Conservation (phyloP, 78 protist species). For the Mastigamoeba balamuthi region DNA sequence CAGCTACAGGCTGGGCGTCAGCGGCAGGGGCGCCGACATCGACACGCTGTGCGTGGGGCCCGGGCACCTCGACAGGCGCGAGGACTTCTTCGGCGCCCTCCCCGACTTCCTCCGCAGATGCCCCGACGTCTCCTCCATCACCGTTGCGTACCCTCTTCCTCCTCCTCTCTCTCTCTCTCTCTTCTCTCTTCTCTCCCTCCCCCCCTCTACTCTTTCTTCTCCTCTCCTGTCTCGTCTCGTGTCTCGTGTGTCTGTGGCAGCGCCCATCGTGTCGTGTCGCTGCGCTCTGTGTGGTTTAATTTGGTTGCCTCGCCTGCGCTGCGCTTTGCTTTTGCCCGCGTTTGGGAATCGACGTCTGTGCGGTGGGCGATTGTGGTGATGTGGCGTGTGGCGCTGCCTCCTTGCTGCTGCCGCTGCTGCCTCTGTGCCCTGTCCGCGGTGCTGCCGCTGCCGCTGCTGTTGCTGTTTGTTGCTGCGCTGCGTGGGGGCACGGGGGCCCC, state of each 20-base stretch:
- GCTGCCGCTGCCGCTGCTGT: no score
- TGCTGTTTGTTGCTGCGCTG: no score
- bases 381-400: no score
- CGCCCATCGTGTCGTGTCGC: neutral
- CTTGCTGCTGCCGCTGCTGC: no score
- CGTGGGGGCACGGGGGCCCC: no score
- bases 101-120: conserved; percentile 14
- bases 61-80: conserved; percentile 35
- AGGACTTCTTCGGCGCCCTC: conserved; percentile 72
- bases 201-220: neutral
- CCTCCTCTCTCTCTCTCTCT: neutral
- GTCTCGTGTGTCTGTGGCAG: neutral
- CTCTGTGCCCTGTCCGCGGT: no score
- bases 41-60: conserved; percentile 91
- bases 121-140: conserved; percentile 53
- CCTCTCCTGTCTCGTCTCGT: no score
- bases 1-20: conserved; percentile 92
- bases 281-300: neutral
- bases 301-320: no score
- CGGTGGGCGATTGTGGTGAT: no score
- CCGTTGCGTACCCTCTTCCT: conserved; percentile 5
- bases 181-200: neutral
- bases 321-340: no score
- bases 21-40: conserved; percentile 83
- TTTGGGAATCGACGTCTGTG: no score